phyloP scores from a whole-genome alignment of 2,329 filamentous ascomycete species.

The Aspergillus sp. region DNA sequence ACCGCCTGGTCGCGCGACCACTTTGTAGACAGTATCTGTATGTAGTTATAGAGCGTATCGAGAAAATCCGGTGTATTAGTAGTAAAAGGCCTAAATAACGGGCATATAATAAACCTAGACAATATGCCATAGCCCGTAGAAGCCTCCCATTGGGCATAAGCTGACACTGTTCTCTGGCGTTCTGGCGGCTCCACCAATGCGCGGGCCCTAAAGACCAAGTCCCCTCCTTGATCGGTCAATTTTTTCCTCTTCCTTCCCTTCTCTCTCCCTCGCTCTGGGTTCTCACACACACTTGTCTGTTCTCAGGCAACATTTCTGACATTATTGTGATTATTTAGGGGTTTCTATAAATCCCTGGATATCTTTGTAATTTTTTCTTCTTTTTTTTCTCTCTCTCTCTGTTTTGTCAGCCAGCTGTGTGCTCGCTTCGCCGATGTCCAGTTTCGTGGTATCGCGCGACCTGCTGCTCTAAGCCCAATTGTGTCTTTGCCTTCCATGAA shows the following conservation, averaged over 20 bases:
- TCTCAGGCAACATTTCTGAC: not conserved
- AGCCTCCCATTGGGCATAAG: too few relatives aligned
- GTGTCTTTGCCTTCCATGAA: conserved; percentile 64
- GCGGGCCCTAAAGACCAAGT: not conserved
- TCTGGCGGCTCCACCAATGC: too few relatives aligned
- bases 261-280: not conserved
- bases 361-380: not conserved
- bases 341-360: not conserved
- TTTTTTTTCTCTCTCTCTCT: not conserved
- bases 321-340: not conserved
- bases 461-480: conserved; percentile 27
- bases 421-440: conserved; percentile 25
- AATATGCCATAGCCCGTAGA: too few relatives aligned
- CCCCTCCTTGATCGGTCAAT: not conserved
- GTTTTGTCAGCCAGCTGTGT: not conserved
- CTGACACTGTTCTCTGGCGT: too few relatives aligned
- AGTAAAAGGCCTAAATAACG: too few relatives aligned
- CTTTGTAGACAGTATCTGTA: too few relatives aligned
- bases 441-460: conserved; percentile 26
- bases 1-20: too few relatives aligned
- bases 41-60: too few relatives aligned
- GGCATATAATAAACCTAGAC: too few relatives aligned
- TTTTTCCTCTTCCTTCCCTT: not conserved
- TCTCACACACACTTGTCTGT: not conserved
- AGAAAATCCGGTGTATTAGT: too few relatives aligned